Conservation (phyloP, 805 yeast species). For the Saturnispora zaruensis region DNA sequence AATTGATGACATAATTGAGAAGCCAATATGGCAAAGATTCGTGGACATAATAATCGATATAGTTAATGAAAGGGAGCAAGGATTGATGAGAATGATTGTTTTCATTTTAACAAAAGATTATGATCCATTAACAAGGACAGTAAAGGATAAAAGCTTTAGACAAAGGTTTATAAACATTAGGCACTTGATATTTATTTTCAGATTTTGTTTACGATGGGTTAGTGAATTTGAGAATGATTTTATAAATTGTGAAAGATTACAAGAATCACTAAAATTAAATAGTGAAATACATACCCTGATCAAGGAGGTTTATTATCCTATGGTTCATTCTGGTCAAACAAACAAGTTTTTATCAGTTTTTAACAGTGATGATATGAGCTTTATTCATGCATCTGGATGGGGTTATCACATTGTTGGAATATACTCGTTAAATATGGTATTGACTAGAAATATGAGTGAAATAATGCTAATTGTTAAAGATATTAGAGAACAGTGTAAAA, state of each 20-base stretch:
- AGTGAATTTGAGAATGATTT: slow-evolving; percentile 2
- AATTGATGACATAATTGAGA: background rate
- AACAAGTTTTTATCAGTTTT: background rate
- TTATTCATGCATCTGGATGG: slow-evolving; percentile 1
- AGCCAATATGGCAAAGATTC: slow-evolving; percentile 1
- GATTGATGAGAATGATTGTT: slow-evolving; percentile 6
- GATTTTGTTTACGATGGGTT: slow-evolving; percentile 5
- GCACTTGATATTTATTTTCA: slow-evolving; percentile 1
- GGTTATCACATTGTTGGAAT: slow-evolving; percentile 7
- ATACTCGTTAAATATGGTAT: background rate
- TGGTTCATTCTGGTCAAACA: background rate
- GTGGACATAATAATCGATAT: slow-evolving; percentile 3
- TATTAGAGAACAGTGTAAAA: background rate
- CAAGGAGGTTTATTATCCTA: slow-evolving; percentile 3
- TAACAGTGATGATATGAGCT: background rate
- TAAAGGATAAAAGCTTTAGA: background rate
- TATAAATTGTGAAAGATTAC: background rate
- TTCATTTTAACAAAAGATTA: background rate
- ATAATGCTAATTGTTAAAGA: background rate
- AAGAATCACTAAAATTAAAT: background rate
- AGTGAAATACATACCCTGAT: background rate
- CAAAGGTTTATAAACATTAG: background rate
- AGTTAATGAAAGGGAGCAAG: slow-evolving; percentile 3
- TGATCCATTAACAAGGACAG: background rate
- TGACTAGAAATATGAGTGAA: background rate